phyloP scores from a whole-genome alignment of 2,329 filamentous ascomycete genomes.

The Trichoderma semiorbis region DNA sequence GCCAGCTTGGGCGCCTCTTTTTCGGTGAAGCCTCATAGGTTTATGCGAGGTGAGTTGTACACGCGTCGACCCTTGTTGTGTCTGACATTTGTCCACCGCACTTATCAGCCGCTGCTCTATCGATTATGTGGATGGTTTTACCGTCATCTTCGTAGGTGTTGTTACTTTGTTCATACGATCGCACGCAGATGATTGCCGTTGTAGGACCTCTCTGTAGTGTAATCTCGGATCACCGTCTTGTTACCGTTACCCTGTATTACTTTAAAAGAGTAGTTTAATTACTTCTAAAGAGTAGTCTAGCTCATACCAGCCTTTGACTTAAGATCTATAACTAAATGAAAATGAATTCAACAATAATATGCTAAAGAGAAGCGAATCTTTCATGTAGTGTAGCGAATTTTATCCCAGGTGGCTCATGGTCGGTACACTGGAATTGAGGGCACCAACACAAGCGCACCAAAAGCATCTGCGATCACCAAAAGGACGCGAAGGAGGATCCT shows the following conservation, averaged over 20 bases:
- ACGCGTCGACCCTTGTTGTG: background rate
- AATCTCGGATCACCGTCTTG: background rate
- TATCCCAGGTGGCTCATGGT: too few species aligned
- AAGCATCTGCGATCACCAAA: background rate
- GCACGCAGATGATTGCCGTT: background rate
- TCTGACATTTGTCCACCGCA: background rate
- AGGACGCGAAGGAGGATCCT: background rate
- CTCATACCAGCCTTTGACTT: background rate
- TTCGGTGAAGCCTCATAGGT: background rate
- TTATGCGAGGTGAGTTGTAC: background rate
- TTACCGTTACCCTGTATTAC: too few species aligned
- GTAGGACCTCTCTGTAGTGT: accelerated
- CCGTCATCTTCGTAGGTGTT: background rate
- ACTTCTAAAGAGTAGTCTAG: too few species aligned
- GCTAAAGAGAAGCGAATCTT: too few species aligned
- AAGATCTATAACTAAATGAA: too few species aligned
- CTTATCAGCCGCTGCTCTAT: background rate
- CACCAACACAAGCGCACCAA: background rate
- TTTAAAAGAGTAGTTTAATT: too few species aligned
- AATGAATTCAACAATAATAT: too few species aligned
- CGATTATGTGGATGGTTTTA: background rate
- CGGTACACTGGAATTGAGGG: too few species aligned
- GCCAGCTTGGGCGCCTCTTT: background rate
- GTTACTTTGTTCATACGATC: background rate
- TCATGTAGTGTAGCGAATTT: background rate